These are phyloP conservation scores for Quillaja saponaria DNA, from an alignment of 306 rosid genomes.

Conservation along the genomic window DNA sequence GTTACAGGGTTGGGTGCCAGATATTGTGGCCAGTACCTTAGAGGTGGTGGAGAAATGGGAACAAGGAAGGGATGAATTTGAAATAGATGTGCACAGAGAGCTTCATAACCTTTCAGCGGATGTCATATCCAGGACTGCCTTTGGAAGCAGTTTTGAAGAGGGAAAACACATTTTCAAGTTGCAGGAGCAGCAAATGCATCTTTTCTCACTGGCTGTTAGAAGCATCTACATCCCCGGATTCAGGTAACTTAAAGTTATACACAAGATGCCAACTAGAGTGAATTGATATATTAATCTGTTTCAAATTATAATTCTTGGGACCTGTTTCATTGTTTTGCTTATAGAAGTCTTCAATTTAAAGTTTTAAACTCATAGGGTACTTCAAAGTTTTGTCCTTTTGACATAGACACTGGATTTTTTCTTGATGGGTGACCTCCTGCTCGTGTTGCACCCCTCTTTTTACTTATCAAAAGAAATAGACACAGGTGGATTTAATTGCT, in stretches of 20 bases:
- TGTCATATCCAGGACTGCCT: slow-evolving; percentile 72
- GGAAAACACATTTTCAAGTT: slow-evolving; percentile 69
- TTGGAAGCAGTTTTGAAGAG: slow-evolving; percentile 71
- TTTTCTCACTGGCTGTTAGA: slow-evolving; percentile 43
- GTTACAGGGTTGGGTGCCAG: slow-evolving; percentile 71
- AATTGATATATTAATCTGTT: too few species aligned
- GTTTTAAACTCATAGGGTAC: too few species aligned
- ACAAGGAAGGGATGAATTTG: slow-evolving; percentile 52
- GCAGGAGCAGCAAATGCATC: slow-evolving; percentile 65
- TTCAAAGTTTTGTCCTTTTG: too few species aligned
- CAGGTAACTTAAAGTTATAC: slow-evolving; percentile 47
- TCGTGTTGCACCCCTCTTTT: too few species aligned
- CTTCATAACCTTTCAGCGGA: slow-evolving; percentile 61
- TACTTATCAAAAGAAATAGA: too few species aligned
- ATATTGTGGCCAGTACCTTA: slow-evolving; percentile 52
- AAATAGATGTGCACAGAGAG: slow-evolving; percentile 59
- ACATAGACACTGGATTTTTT: too few species aligned
- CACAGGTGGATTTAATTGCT: too few species aligned
- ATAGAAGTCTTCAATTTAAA: too few species aligned
- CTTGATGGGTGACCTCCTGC: too few species aligned
- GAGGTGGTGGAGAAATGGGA: slow-evolving; percentile 66
- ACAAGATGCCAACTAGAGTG: too few species aligned
- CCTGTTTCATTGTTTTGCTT: too few species aligned
- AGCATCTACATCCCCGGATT: slow-evolving; percentile 77
- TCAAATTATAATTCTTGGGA: too few species aligned